These are phyloP conservation scores for Fusarium tjaetaba DNA, from an alignment of 2,329 filamentous ascomycete species.

Conservation along the genomic window DNA sequence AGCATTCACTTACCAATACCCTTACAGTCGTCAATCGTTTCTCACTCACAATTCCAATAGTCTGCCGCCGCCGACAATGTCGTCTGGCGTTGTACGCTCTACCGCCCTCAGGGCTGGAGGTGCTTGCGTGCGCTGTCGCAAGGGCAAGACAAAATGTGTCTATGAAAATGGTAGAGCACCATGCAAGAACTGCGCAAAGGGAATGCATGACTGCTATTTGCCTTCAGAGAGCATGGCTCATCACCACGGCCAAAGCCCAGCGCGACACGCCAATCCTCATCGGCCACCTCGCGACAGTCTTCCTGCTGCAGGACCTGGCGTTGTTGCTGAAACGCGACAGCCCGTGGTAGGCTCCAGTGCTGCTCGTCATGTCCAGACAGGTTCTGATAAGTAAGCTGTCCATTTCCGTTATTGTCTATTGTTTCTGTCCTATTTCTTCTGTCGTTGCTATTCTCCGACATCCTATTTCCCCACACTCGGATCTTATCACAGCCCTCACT, in stretches of 20 bases:
- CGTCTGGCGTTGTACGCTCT: conserved; percentile 62
- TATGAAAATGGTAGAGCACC: conserved; percentile 71
- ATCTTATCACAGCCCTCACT: conserved; percentile 1
- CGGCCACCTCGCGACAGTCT: conserved; percentile 64
- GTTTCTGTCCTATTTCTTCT: background rate
- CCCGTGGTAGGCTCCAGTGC: conserved; percentile 54
- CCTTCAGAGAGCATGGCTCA: conserved; percentile 69
- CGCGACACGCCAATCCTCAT: conserved; percentile 58
- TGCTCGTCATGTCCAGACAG: conserved; percentile 59
- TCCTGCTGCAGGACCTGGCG: conserved; percentile 61
- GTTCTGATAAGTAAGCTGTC: conserved; percentile 65
- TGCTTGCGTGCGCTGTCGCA: conserved; percentile 70
- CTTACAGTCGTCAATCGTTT: background rate
- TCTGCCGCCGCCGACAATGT: conserved; percentile 48
- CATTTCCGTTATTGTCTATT: conserved; percentile 9
- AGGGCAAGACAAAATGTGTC: conserved; percentile 72
- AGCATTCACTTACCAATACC: conserved; percentile 7
- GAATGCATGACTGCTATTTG: conserved; percentile 71
- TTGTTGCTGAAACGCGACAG: conserved; percentile 57
- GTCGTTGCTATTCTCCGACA: background rate
- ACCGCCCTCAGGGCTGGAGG: conserved; percentile 69
- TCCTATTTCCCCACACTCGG: background rate
- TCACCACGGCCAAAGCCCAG: conserved; percentile 67
- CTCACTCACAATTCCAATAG: background rate
- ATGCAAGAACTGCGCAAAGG: conserved; percentile 71